Conservation (phyloP, 1,284 basidiomycete species). For the Neonothopanus nambi region DNA sequence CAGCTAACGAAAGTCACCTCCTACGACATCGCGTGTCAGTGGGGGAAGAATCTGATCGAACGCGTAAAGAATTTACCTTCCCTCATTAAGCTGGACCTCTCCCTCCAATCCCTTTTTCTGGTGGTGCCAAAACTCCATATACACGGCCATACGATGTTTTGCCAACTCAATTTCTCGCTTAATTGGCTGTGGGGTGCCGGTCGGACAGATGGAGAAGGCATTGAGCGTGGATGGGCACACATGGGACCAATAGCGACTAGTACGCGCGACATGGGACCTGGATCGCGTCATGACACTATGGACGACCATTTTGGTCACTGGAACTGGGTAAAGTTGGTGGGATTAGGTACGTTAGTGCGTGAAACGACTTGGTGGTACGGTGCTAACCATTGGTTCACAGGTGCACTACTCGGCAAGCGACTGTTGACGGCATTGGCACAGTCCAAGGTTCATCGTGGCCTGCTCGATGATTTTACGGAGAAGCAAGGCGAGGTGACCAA, state of each 20-base stretch:
- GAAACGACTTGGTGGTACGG: neutral
- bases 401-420: neutral
- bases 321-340: constrained; percentile 27
- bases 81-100: neutral
- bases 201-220: neutral
- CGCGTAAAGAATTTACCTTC: constrained; percentile 17
- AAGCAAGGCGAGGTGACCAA: neutral
- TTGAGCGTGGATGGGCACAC: too few species aligned
- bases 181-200: constrained; percentile 3
- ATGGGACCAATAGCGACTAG: too few species aligned
- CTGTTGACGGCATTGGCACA: neutral
- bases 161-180: too few species aligned
- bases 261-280: constrained; percentile 28
- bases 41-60: constrained; percentile 15
- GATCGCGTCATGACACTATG: constrained; percentile 23
- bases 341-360: constrained; percentile 13
- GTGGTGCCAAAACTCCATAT: constrained; percentile 13
- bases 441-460: neutral
- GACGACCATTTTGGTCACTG: constrained; percentile 29
- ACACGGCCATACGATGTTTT: neutral
- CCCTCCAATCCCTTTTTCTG: neutral
- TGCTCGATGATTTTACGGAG: neutral
- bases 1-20: too few species aligned
- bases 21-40: too few species aligned
- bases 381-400: neutral